Conservation (phyloP, 805 yeast genomes). For the Saccharomycopsis fermentans region DNA sequence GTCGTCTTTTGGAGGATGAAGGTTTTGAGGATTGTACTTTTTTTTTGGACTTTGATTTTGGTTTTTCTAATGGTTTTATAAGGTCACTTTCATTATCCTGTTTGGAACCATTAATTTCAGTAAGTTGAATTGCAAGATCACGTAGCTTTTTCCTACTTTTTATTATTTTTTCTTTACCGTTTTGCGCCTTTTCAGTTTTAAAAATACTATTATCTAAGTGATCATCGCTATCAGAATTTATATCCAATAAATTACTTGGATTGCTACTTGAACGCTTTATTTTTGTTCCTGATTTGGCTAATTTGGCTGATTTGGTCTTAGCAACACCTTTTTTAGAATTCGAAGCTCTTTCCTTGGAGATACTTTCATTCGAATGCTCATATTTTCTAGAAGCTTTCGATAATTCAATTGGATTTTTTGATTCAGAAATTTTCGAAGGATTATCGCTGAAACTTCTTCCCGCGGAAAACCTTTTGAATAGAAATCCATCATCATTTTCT, state of each 20-base stretch:
- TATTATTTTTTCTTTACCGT: not conserved
- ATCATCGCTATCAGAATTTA: conserved; percentile 10
- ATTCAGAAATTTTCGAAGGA: not conserved
- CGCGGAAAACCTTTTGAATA: conserved; percentile 6
- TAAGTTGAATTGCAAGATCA: not conserved
- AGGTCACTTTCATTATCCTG: not conserved
- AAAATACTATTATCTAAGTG: conserved; percentile 6
- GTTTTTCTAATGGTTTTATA: not conserved
- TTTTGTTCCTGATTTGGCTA: too few species aligned
- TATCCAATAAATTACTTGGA: conserved; percentile 11
- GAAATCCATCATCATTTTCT: conserved; percentile 16
- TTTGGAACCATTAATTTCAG: not conserved
- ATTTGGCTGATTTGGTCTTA: not conserved
- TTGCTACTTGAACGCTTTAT: not conserved
- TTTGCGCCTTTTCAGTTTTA: not conserved
- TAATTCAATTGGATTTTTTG: not conserved
- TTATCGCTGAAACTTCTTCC: not conserved
- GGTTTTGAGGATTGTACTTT: not conserved
- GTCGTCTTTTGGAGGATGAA: not conserved
- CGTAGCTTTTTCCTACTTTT: conserved; percentile 1
- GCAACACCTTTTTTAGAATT: not conserved
- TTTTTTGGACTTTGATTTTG: not conserved
- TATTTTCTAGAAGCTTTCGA: not conserved
- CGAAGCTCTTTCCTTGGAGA: not conserved
- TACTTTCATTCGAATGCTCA: not conserved